phyloP scores from a whole-genome alignment of 495 filamentous ascomycete genomes.

The Penicillium pancosmium region DNA sequence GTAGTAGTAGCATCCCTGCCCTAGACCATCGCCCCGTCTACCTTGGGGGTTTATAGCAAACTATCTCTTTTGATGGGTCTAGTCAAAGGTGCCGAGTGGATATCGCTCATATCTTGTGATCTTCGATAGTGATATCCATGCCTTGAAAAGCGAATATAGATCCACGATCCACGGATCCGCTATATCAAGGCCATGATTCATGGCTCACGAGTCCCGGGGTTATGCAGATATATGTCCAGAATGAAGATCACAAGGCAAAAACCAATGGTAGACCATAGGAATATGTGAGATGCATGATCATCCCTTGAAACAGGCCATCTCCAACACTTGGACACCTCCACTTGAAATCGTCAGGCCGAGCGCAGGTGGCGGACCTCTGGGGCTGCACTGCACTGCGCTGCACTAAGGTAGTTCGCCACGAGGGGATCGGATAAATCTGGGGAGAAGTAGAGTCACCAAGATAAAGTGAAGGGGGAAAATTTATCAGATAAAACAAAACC shows the following conservation, averaged over 20 bases:
- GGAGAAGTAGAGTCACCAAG: background rate
- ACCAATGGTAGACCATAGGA: background rate
- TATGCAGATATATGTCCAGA: background rate
- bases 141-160: background rate
- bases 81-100: background rate
- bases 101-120: background rate
- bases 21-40: background rate
- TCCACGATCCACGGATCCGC: background rate
- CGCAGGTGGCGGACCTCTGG: conserved; percentile 5
- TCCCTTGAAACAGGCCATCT: conserved; percentile 5
- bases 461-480: background rate
- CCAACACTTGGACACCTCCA: conserved; percentile 2
- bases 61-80: background rate
- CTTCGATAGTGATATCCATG: background rate
- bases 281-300: background rate
- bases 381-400: conserved; percentile 1
- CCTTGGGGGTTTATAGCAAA: background rate
- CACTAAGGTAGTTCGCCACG: conserved; percentile 18
- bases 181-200: too few relatives aligned
- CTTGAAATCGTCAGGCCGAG: conserved; percentile 1
- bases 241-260: background rate
- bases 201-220: too few relatives aligned
- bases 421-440: conserved; percentile 18
- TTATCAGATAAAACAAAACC: too few relatives aligned
- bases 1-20: background rate